Evolutionary conservation across 2,329 filamentous ascomycete species (phyloP).

Genomic region (Penicillium crustosum): DNA sequence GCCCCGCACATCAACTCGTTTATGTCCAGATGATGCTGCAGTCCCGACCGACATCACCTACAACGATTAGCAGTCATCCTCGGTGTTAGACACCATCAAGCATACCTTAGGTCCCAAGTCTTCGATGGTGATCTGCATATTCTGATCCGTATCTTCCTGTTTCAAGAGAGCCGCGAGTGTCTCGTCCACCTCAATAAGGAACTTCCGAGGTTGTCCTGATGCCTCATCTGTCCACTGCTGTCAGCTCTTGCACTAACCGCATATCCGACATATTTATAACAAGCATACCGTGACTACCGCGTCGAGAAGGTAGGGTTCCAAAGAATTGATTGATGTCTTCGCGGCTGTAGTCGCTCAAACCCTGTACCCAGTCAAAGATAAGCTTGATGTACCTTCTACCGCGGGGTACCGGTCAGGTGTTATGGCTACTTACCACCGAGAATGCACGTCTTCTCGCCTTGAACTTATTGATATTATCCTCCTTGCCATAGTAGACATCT

Average conservation of each 20-base stretch:
- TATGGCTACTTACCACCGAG: conserved; percentile 51
- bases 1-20: conserved; percentile 85
- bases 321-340: conserved; percentile 38
- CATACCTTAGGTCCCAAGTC: conserved; percentile 84
- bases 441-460: conserved; percentile 54
- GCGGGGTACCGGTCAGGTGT: conserved; percentile 15
- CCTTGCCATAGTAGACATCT: conserved; percentile 59
- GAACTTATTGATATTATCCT: conserved; percentile 47
- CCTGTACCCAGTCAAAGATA: conserved; percentile 26
- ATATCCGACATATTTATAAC: not conserved
- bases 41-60: conserved; percentile 81
- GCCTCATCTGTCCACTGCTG: conserved; percentile 63
- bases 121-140: conserved; percentile 97
- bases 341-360: conserved; percentile 38
- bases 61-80: conserved; percentile 27
- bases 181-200: conserved; percentile 80
- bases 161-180: conserved; percentile 76
- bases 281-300: conserved; percentile 47
- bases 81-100: not conserved
- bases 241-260: conserved; percentile 12
- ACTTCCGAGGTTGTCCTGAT: conserved; percentile 68
- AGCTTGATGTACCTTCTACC: conserved; percentile 12
- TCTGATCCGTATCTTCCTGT: conserved; percentile 89
- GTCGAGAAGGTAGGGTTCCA: conserved; percentile 36
- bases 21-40: conserved; percentile 79